These are phyloP conservation scores for Delonix regia DNA, from an alignment of 306 rosid genomes.

Conservation along the genomic window DNA sequence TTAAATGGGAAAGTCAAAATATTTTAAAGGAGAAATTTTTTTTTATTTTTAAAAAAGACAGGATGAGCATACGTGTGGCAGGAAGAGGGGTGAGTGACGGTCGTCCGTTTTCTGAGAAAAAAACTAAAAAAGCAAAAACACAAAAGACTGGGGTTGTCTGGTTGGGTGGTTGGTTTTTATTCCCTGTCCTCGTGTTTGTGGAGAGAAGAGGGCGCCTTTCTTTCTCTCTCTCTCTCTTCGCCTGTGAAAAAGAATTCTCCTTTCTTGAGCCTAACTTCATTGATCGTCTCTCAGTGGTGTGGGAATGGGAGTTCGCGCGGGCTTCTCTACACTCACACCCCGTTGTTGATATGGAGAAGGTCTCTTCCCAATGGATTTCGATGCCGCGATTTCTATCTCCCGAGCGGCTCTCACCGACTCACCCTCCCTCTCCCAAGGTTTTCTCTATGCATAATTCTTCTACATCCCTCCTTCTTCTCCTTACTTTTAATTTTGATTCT, in stretches of 20 bases:
- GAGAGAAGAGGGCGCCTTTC: constrained; percentile 71
- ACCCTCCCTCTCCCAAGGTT: constrained; percentile 61
- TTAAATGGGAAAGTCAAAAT: background rate
- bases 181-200: constrained; percentile 78
- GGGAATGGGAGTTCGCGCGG: constrained; percentile 51
- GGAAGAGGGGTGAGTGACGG: background rate
- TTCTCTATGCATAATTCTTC: background rate
- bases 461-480: background rate
- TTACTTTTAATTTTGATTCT: background rate
- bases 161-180: constrained; percentile 81
- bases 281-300: constrained; percentile 21
- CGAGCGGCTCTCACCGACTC: constrained; percentile 55
- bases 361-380: constrained; percentile 67
- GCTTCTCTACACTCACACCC: constrained; percentile 37
- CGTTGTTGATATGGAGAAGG: constrained; percentile 43
- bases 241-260: background rate
- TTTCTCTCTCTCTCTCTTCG: constrained; percentile 6
- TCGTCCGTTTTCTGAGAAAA: background rate
- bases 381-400: constrained; percentile 75
- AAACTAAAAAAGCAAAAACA: constrained; percentile 14
- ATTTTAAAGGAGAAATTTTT: too few species aligned
- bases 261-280: background rate
- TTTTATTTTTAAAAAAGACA: background rate
- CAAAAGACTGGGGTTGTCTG: constrained; percentile 20
- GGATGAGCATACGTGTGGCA: constrained; percentile 14